Evolutionary conservation across 2,329 filamentous ascomycete species (phyloP), one percentile per base, ranked within the genome.

Genomic region (Lojkania enalia): DNA sequence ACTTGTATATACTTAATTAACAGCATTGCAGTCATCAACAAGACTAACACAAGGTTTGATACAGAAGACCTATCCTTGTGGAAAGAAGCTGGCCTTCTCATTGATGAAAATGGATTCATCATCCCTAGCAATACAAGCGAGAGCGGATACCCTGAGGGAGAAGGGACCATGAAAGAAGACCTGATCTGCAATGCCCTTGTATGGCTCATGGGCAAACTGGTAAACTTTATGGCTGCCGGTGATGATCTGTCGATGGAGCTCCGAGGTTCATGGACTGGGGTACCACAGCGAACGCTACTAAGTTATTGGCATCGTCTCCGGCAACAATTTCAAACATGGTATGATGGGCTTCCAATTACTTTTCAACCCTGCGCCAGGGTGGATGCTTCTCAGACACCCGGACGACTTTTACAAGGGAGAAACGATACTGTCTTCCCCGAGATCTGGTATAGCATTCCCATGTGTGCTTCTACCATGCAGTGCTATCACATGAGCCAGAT

Each of bases 401-500:
- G 51, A 11, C 52, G 54, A 29, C 48, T 62, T 13, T 37, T 57
- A 1, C 52, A 54, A 23, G 54, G 52, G 40, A 61, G 53, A 0
- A 67, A 60, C 16, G 71, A 73, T 47, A 36, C 61, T 61, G 35
- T 71, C 71, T 44, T 79, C 77, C 62, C 74, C 66, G 80, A 84
- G 57, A 75, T 84, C 11, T 86, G 83, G 82, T 85, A 83, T 61
- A 77, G 77, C 40, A 72, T 81, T 0, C 76, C 82, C 0, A 79
- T 86, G 74, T 86, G 82, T 64, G 82, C 80, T 0, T 82, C 82
- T 2, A 81, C 82, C 1, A 85, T 85, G 76, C 82, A 85, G 55
- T 77, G 77, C 47, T 85, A 84, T 52, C 80, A 86, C 55, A 85
- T 86, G 71, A 81, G 80, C 1, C 76, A 80, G 32, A 81, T 85